Base-by-base conservation (phyloP, 352 stramenopile genomes). In the Phytopythium mirpurense region DNA sequence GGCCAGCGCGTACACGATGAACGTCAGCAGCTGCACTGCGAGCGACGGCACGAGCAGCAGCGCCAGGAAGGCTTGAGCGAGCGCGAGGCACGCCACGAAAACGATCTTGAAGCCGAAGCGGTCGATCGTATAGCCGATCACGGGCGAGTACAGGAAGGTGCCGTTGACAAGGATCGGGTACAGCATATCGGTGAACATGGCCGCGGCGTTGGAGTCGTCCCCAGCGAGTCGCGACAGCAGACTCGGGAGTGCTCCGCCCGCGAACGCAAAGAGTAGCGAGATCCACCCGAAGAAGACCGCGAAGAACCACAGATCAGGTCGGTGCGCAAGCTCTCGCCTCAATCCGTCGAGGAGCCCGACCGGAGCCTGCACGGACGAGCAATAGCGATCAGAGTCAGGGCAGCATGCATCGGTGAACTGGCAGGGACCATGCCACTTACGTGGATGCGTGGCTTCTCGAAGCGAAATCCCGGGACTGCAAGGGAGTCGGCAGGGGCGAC, bases 231-330 rank as follows among this genome's bases (percentile, higher is more conserved):
- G 65, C 15, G 66, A 48, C 16, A 93, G 54, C 44, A 93, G 77
- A 46, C 78, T 87, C 4, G 82, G 79, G 29, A 93, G 85, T 18
- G 82, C 79, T 26, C 82, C 79, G 19, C 79, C 82, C 2, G 75
- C 77, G 55, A 93, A 93, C 5, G 73, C 81, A 41, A 93, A 90
- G 6, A 93, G 74, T 21, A 90, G 72, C 38, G 82, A 93, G 40
- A 90, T 70, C 82, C 82, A 93, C 7, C 82, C 82, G 53, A 93
- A 93, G 51, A 82, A 79, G 3, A 89, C 57, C 0, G 77, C 79
- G 53, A 93, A 90, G 47, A 77, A 88, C 79, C 79, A 90, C 60
- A 93, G 62, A 54, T 93, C 82, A 0, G 43, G 43, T 2, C 71
- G 67, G 45, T 67, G 60, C 32, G 59, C 62, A 1, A 93, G 66